Base-by-base conservation (phyloP, 2,329 filamentous ascomycete species). In the Aspergillus sp. region DNA sequence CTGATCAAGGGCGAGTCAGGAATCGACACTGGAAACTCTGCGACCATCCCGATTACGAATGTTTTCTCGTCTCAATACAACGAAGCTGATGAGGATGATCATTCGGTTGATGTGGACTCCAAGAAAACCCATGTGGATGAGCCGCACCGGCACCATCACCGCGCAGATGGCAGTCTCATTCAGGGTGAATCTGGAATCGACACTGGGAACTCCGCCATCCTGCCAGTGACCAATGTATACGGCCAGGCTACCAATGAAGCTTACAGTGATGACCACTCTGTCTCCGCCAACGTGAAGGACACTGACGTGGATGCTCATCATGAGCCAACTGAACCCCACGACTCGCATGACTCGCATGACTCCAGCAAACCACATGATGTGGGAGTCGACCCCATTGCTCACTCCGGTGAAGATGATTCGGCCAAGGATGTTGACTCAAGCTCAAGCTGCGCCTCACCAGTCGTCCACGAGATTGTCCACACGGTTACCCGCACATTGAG, bases 401-500 rank as follows among this genome's bases (percentile, higher is more conserved):
- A 44, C 41, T 11, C 19, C 8, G 23, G 10, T 4, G 41, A 44
- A 3, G 19, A 44, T 8, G 41, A 23, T 13, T 5, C 41, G 8
- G 41, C n/a, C 3, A 30, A 58, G 39, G 50, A 19, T 1, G 27
- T 48, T 30, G 27, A 36, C 32, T 13, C 32, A 6, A 32, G 10
- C 30, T 36, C 32, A 36, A 36, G 32, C 32, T 25, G 21, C 17
- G 5, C 57, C 54, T 49, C 60, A 52, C 2, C 51, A 54, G 38
- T n/a, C 7, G 54, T 59, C 1, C 64, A 67, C 11, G 62, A 73
- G 49, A 62, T 73, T 17, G 68, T 72, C 5, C 69, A 59, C 47
- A 73, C 71, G 0, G 64, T 73, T 19, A 73, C 70, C n/a, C 65
- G 64, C 60, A 72, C 70, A 2, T 13, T 57, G 48, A 19, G 27